phyloP scores from a whole-genome alignment of 2,329 filamentous ascomycete genomes.

The Dothistroma septosporum region DNA sequence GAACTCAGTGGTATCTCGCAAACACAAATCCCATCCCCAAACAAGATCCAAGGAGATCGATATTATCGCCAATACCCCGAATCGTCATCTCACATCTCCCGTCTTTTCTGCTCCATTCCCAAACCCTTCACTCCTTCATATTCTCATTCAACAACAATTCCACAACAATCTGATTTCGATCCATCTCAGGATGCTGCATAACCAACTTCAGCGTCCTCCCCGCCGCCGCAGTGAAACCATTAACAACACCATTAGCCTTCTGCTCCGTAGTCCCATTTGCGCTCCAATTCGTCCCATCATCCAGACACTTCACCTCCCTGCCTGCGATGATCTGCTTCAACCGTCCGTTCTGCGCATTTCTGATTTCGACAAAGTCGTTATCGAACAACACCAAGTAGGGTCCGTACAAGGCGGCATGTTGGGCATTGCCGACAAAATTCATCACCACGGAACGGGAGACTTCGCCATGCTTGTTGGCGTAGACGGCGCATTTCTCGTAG shows the following conservation, averaged over 20 bases:
- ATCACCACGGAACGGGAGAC: constrained; percentile 91
- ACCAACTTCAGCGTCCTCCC: constrained; percentile 83
- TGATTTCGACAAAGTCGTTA: constrained; percentile 92
- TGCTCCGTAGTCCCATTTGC: constrained; percentile 30
- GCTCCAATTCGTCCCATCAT: constrained; percentile 67
- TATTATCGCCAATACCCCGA: background rate
- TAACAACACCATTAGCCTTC: constrained; percentile 17
- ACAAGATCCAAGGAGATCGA: background rate
- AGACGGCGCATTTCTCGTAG: constrained; percentile 94
- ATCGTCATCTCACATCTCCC: background rate
- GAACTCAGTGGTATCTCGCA: constrained; percentile 8
- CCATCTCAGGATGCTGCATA: constrained; percentile 87
- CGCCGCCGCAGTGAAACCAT: constrained; percentile 31
- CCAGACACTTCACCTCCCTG: constrained; percentile 81
- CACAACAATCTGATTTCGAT: constrained; percentile 80
- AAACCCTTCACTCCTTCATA: constrained; percentile 29
- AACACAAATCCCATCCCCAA: background rate
- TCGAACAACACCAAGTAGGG: constrained; percentile 92
- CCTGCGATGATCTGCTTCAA: constrained; percentile 92
- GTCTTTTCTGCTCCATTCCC: background rate
- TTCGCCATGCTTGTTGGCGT: constrained; percentile 96
- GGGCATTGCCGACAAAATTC: constrained; percentile 96
- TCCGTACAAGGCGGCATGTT: constrained; percentile 81
- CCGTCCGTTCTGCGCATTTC: constrained; percentile 92
- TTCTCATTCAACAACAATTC: constrained; percentile 92